Base-by-base conservation (phyloP, 768 basidiomycete genomes). In the Lactarius deliciosus region DNA sequence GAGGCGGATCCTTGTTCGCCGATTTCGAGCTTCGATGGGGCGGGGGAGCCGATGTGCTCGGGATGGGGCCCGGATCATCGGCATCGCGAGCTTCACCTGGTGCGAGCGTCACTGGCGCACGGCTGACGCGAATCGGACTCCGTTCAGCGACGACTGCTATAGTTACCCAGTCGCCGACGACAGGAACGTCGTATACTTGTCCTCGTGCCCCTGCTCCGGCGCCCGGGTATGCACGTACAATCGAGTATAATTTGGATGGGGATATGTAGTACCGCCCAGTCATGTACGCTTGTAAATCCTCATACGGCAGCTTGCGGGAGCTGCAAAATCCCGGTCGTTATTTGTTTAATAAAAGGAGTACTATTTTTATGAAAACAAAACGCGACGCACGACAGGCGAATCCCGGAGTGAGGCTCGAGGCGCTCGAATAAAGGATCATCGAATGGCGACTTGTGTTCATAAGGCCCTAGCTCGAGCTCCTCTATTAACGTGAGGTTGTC, bases 91-190 rank as follows among this genome's bases (percentile, higher is more conserved):
- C 83, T 32, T 79, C 80, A 13, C 75, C 77, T 38, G 77, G 83
- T 8, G 83, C 74, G 15, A 82, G 74, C 45, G 74, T 75, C 22
- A 89, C 85, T 58, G 89, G 90, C 36, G 89, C 87, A 64, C 83
- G 84, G 57, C 82, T 92, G 70, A 87, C 84, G 69, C 85, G 87
- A 73, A 96, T 80, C 8, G 88, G 89, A 3, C 94, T 89, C 25
- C 94, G 86, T 75, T 96, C 94, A 2, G 95, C 96, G 16, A 99
- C 87, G 5, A 98, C 96, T 2, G 94, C 96, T 57, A 99, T 92
- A 7, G 95, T 96, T 50, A 98, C 84, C 91, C 94, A 98, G 76
- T 98, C 97, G 2, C 92, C 92, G 7, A 86, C 85, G 1, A 98
- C 88, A 11, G 96, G 96, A 1, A 99, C 85, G 55, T 98, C 95